Conservation (phyloP, 257 asterid genomes). For the Solanum peruvianum region DNA sequence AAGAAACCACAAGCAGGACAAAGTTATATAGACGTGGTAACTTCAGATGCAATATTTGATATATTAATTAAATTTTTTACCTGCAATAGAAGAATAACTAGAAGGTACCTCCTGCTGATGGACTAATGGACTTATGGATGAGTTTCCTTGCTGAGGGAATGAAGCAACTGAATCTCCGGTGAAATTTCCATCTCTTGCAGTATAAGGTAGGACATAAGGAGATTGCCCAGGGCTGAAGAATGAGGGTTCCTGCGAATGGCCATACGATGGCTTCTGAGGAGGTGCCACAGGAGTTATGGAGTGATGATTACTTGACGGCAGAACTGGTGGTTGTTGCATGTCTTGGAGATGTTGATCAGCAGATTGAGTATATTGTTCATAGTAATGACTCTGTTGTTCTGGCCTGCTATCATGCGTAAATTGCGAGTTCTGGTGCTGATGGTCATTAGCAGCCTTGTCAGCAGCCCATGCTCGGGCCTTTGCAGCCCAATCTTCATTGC, state of each 20-base stretch:
- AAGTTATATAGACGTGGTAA: conserved; percentile 3
- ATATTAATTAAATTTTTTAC: conserved; percentile 56
- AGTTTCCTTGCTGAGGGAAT: conserved; percentile 39
- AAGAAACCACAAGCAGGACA: background rate
- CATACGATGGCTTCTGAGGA: conserved; percentile 21
- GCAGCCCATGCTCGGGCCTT: conserved; percentile 99
- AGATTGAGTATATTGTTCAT: conserved; percentile 40
- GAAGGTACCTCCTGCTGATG: conserved; percentile 99
- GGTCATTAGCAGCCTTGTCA: conserved; percentile 56
- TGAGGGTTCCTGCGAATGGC: conserved; percentile 38
- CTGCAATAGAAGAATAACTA: conserved; percentile 99
- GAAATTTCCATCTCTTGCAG: conserved; percentile 44
- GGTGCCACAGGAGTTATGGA: conserved; percentile 29
- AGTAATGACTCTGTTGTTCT: conserved; percentile 44
- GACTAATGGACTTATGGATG: conserved; percentile 52
- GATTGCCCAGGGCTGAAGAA: conserved; percentile 34
- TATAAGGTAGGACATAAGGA: conserved; percentile 33
- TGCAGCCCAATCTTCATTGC: conserved; percentile 88
- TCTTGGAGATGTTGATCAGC: conserved; percentile 36
- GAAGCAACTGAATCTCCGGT: conserved; percentile 44
- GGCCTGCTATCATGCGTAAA: conserved; percentile 35
- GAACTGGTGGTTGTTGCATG: conserved; percentile 19
- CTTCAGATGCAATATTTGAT: conserved; percentile 35
- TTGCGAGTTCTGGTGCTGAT: conserved; percentile 47
- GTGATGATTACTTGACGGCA: conserved; percentile 44